phyloP scores from a whole-genome alignment of 23 red algal genomes.

The Gracilaria gracilis region DNA sequence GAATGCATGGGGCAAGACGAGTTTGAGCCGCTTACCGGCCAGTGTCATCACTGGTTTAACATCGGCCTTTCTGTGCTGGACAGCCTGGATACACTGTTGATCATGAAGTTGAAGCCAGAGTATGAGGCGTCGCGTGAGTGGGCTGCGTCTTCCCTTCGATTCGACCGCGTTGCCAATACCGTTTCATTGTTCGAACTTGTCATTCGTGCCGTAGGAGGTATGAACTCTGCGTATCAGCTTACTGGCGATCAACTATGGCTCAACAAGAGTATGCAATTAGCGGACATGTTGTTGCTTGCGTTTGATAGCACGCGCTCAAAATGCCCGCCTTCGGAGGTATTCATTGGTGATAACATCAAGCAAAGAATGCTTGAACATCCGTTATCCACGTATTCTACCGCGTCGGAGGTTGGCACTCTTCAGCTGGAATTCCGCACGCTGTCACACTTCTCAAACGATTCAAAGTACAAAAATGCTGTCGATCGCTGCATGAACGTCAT shows the following conservation, averaged over 20 bases:
- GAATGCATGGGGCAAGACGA: slow-evolving; percentile 43
- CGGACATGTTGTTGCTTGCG: slow-evolving; percentile 39
- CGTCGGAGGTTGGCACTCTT: slow-evolving; percentile 46
- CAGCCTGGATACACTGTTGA: slow-evolving; percentile 77
- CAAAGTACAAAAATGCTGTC: slow-evolving; percentile 27
- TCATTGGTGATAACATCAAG: background rate
- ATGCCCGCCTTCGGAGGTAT: slow-evolving; percentile 16
- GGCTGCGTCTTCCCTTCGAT: slow-evolving; percentile 37
- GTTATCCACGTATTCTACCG: background rate
- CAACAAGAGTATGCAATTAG: slow-evolving; percentile 66
- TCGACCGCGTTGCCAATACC: background rate
- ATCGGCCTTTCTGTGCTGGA: slow-evolving; percentile 78
- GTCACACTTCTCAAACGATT: slow-evolving; percentile 35
- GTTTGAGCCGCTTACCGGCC: slow-evolving; percentile 16
- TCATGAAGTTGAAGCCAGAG: slow-evolving; percentile 70
- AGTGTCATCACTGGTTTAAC: slow-evolving; percentile 44
- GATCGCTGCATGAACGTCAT: slow-evolving; percentile 26
- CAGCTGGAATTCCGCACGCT: slow-evolving; percentile 66
- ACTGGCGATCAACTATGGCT: slow-evolving; percentile 60
- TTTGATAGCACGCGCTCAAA: slow-evolving; percentile 32
- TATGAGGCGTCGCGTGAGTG: slow-evolving; percentile 64
- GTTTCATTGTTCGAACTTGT: slow-evolving; percentile 75
- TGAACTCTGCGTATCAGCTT: slow-evolving; percentile 69
- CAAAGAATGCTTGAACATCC: background rate
- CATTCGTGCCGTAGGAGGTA: slow-evolving; percentile 75